These are phyloP conservation scores for Schizopora paradoxa DNA, from an alignment of 1,284 basidiomycete genomes.

Conservation along the genomic window DNA sequence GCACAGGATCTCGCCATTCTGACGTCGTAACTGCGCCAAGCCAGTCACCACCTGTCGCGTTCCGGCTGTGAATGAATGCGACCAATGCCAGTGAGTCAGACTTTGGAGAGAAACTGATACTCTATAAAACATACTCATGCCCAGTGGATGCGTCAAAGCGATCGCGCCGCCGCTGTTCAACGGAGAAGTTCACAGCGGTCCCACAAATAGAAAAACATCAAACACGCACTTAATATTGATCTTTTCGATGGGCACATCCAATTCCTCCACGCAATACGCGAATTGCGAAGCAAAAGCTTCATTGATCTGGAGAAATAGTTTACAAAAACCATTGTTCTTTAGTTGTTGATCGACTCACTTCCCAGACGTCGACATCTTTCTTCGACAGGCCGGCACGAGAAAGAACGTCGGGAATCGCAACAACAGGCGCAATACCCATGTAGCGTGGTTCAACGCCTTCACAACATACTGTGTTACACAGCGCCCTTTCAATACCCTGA, in stretches of 20 bases:
- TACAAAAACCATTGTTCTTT: slow-evolving; percentile 3
- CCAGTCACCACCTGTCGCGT: slow-evolving; percentile 83
- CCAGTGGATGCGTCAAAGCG: slow-evolving; percentile 75
- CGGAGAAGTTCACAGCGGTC: not conserved
- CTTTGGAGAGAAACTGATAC: no score
- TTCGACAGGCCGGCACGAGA: slow-evolving; percentile 68
- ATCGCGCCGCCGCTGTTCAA: slow-evolving; percentile 75
- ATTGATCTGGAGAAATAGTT: slow-evolving; percentile 37
- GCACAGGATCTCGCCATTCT: slow-evolving; percentile 60
- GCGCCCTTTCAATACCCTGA: slow-evolving; percentile 4
- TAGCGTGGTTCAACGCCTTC: slow-evolving; percentile 79
- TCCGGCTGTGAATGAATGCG: slow-evolving; percentile 46
- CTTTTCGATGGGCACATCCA: slow-evolving; percentile 70
- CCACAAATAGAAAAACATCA: not conserved
- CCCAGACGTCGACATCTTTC: slow-evolving; percentile 86
- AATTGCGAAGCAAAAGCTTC: slow-evolving; percentile 90
- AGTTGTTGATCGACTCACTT: slow-evolving; percentile 52
- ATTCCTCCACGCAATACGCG: slow-evolving; percentile 73
- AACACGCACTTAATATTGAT: slow-evolving; percentile 76
- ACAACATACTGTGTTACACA: slow-evolving; percentile 35
- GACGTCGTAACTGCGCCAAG: slow-evolving; percentile 70
- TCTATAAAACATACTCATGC: slow-evolving; percentile 63
- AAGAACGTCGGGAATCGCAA: slow-evolving; percentile 79
- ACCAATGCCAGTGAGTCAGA: slow-evolving; percentile 1
- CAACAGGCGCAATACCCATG: slow-evolving; percentile 85